Conservation (phyloP, 306 rosid species). For the Castanea mollissima region DNA sequence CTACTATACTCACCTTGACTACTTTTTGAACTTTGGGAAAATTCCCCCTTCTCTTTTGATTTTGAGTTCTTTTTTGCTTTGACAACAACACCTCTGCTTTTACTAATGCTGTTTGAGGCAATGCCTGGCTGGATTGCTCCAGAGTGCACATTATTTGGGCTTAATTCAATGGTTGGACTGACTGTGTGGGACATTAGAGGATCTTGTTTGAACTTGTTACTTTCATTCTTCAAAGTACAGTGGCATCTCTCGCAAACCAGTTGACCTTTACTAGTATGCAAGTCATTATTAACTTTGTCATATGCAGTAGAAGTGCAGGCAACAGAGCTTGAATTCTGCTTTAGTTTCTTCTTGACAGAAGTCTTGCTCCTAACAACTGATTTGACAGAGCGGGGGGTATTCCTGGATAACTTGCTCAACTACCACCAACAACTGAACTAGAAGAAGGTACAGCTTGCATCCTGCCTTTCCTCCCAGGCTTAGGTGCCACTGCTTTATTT, state of each 20-base stretch:
- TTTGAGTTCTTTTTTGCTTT: conserved; percentile 52
- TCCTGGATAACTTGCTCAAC: conserved; percentile 56
- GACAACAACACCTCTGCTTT: conserved; percentile 34
- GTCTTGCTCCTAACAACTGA: conserved; percentile 67
- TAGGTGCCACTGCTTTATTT: conserved; percentile 44
- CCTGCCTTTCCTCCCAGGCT: conserved; percentile 60
- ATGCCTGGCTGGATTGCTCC: conserved; percentile 39
- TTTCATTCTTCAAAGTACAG: conserved; percentile 48
- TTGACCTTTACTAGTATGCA: conserved; percentile 42
- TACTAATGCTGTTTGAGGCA: conserved; percentile 32
- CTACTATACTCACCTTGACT: conserved; percentile 94
- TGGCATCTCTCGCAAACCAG: conserved; percentile 85
- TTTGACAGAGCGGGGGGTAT: conserved; percentile 53
- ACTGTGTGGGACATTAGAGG: conserved; percentile 23
- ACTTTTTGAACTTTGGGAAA: conserved; percentile 93
- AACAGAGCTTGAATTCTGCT: conserved; percentile 51
- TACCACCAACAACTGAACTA: conserved; percentile 43
- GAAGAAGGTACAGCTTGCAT: conserved; percentile 59
- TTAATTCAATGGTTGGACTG: conserved; percentile 37
- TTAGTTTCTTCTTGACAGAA: conserved; percentile 61
- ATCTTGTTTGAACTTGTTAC: conserved; percentile 42
- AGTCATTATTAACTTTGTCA: conserved; percentile 41
- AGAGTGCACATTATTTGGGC: conserved; percentile 32
- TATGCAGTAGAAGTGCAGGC: conserved; percentile 34
- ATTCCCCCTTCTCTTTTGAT: conserved; percentile 69